These are phyloP conservation scores for Striga asiatica DNA, from an alignment of 257 asterid genomes.

Conservation along the genomic window DNA sequence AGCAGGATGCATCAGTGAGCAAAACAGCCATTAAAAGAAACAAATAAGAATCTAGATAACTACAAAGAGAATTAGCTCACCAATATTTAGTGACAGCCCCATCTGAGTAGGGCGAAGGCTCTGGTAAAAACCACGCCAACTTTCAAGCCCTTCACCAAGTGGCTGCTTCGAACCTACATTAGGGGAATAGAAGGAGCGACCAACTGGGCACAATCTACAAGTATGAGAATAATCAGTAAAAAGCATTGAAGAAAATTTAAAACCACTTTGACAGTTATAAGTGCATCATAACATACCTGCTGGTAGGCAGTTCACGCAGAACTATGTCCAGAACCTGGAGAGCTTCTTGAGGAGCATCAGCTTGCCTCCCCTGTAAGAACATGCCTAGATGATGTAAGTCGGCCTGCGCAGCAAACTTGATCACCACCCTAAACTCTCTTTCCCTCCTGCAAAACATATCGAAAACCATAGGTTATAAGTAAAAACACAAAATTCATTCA, in stretches of 20 bases:
- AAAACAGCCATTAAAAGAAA: no score
- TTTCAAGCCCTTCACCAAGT: no score
- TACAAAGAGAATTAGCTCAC: slow-evolving; percentile 20
- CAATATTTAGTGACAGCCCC: slow-evolving; percentile 72
- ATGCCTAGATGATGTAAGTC: slow-evolving; percentile 61
- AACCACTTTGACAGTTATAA: neutral
- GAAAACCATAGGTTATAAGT: neutral
- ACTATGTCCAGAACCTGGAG: slow-evolving; percentile 70
- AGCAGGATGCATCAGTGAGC: neutral
- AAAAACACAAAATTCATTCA: neutral
- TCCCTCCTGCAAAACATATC: slow-evolving; percentile 36
- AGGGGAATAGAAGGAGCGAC: slow-evolving; percentile 63
- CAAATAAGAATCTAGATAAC: neutral
- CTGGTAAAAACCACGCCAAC: no score
- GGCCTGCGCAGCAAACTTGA: slow-evolving; percentile 66
- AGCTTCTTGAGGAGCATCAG: slow-evolving; percentile 80
- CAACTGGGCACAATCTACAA: slow-evolving; percentile 46
- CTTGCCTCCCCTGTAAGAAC: slow-evolving; percentile 63
- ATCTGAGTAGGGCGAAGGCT: slow-evolving; percentile 81
- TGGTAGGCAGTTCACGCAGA: slow-evolving; percentile 64
- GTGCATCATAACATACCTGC: slow-evolving; percentile 17
- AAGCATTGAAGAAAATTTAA: neutral
- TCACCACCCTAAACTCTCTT: slow-evolving; percentile 51
- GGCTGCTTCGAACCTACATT: slow-evolving; percentile 50
- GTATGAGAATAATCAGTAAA: neutral